Percentiles rank a stretch among this genome's conserved stretches.
Conservation (phyloP, 331 rosid genomes). For the Saraca asoca region DNA sequence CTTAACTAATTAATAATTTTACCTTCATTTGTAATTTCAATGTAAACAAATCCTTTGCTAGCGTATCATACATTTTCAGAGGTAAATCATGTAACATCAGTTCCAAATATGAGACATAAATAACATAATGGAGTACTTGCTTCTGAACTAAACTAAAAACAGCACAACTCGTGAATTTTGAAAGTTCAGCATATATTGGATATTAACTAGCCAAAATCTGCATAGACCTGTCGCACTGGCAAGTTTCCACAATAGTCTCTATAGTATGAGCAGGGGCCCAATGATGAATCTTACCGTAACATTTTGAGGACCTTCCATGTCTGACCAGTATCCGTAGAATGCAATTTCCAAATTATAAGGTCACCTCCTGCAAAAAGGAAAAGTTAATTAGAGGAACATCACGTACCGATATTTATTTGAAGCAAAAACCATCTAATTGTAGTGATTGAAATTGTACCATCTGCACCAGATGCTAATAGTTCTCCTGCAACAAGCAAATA, state of each 20-base stretch:
- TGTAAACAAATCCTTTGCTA: conserved; percentile 1
- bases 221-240: conserved; percentile 3
- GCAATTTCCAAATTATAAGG: conserved; percentile 73
- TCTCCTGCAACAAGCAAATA: conserved; percentile 62
- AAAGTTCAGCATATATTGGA: conserved; percentile 2
- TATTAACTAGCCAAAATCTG: conserved; percentile 20
- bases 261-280: conserved; percentile 7
- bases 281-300: conserved; percentile 55
- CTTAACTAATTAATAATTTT: neutral
- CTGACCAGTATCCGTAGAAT: conserved; percentile 57
- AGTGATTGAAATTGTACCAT: conserved; percentile 51
- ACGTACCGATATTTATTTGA: conserved; percentile 6
- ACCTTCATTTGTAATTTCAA: conserved; percentile 18
- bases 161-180: neutral
- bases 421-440: conserved; percentile 3
- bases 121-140: neutral
- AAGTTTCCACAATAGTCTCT: neutral
- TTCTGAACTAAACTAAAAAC: neutral
- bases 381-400: conserved; percentile 7
- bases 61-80: neutral
- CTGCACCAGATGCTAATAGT: conserved; percentile 84
- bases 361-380: conserved; percentile 64
- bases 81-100: conserved; percentile 5
- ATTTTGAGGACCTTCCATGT: conserved; percentile 84
- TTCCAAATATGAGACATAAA: neutral